These are phyloP conservation scores for Marvania coccoides DNA, from an alignment of 139 green algal genomes.

Conservation along the genomic window DNA sequence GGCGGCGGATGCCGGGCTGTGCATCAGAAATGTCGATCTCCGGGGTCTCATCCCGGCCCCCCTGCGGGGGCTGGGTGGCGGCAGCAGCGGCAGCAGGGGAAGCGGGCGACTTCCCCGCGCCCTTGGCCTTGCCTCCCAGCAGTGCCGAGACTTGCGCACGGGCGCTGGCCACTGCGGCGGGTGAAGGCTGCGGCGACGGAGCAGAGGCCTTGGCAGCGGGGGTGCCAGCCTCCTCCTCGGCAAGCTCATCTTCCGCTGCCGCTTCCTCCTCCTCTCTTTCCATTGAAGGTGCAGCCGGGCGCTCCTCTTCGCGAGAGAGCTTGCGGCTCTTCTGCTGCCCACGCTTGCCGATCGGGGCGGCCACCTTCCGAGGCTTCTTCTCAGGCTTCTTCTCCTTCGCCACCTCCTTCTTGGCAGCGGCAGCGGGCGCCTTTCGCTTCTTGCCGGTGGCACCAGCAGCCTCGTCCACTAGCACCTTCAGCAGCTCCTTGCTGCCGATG, in stretches of 20 bases:
- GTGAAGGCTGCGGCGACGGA: too few species aligned
- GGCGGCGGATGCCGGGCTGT: not conserved
- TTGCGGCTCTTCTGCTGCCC: not conserved
- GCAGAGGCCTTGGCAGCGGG: too few species aligned
- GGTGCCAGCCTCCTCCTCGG: not conserved
- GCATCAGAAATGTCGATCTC: not conserved
- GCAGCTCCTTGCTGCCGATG: not conserved
- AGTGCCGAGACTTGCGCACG: not conserved
- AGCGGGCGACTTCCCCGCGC: not conserved
- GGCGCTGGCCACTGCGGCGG: not conserved
- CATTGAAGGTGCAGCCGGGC: not conserved
- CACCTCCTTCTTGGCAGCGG: not conserved
- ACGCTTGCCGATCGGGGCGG: not conserved
- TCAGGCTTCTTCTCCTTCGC: not conserved
- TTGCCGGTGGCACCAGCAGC: not conserved
- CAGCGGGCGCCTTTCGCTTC: not conserved
- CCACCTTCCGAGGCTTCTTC: not conserved
- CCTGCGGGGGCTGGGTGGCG: not conserved
- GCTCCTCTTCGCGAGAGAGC: not conserved
- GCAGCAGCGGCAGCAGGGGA: not conserved
- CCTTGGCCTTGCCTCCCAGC: not conserved
- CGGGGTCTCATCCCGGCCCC: too few species aligned
- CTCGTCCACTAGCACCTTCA: not conserved
- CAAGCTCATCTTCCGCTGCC: not conserved
- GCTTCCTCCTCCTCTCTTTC: not conserved